Evolutionary conservation across 306 rosid species (phyloP).

Genomic region (Quercus aquifolioides): DNA sequence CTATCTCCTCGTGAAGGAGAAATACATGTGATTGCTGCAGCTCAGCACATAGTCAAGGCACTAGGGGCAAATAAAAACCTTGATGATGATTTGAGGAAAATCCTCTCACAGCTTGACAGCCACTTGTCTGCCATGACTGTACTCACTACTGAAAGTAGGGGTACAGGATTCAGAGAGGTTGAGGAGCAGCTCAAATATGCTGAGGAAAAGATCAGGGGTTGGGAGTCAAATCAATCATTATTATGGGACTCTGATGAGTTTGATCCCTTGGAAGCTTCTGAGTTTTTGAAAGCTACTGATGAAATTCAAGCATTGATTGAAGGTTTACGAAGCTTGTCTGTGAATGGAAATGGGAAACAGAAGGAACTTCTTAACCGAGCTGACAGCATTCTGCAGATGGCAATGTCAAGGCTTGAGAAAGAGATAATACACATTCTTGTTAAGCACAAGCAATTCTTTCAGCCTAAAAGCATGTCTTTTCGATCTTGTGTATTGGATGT

Average conservation of each 20-base stretch:
- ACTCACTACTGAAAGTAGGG: slow-evolving; percentile 24
- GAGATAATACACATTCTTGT: slow-evolving; percentile 50
- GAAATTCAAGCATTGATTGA: slow-evolving; percentile 43
- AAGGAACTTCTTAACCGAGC: slow-evolving; percentile 44
- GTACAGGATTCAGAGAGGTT: slow-evolving; percentile 11
- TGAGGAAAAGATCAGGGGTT: slow-evolving; percentile 39
- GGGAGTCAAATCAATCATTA: slow-evolving; percentile 40
- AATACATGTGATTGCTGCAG: slow-evolving; percentile 53
- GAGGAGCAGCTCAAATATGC: slow-evolving; percentile 39
- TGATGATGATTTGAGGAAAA: slow-evolving; percentile 45
- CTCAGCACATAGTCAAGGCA: slow-evolving; percentile 55
- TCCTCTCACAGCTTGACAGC: slow-evolving; percentile 48
- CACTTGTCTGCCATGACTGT: slow-evolving; percentile 48
- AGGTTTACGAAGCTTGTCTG: slow-evolving; percentile 29
- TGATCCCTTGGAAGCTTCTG: slow-evolving; percentile 37
- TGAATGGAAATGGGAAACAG: slow-evolving; percentile 31
- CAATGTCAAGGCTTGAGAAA: slow-evolving; percentile 60
- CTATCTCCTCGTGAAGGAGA: slow-evolving; percentile 41
- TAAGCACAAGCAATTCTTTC: slow-evolving; percentile 45
- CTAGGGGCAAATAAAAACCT: slow-evolving; percentile 38
- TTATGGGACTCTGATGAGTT: slow-evolving; percentile 45
- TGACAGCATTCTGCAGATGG: slow-evolving; percentile 39
- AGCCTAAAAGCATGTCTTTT: slow-evolving; percentile 47
- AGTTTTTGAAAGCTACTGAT: slow-evolving; percentile 34
- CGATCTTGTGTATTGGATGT: slow-evolving; percentile 33